These are phyloP conservation scores for Jamesozyma hellenica DNA, from an alignment of 805 yeast species.

Conservation along the genomic window DNA sequence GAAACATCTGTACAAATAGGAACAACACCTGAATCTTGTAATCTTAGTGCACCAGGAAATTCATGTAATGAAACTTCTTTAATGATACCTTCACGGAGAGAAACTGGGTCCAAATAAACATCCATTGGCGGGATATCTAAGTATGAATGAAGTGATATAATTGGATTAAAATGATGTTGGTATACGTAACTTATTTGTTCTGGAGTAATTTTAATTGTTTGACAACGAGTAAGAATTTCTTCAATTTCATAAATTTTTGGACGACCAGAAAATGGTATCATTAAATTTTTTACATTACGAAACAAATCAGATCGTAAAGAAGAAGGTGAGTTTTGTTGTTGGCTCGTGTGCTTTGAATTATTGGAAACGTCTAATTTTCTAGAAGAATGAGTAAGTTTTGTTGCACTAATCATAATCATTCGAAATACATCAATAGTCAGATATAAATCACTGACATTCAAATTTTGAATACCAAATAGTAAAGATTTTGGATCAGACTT, in stretches of 20 bases:
- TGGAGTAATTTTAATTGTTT: constrained; percentile 52
- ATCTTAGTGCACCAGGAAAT: constrained; percentile 33
- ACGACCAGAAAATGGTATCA: constrained; percentile 70
- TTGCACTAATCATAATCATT: constrained; percentile 59
- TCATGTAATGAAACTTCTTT: constrained; percentile 49
- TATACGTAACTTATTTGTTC: constrained; percentile 70
- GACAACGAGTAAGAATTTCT: constrained; percentile 50
- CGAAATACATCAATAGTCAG: constrained; percentile 76
- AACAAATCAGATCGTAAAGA: constrained; percentile 30
- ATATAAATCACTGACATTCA: constrained; percentile 76
- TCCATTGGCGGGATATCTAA: constrained; percentile 83
- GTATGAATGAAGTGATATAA: constrained; percentile 69
- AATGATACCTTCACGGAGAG: constrained; percentile 81
- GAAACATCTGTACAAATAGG: constrained; percentile 91
- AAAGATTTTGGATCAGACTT: constrained; percentile 65
- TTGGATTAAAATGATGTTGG: constrained; percentile 70
- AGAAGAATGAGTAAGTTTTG: constrained; percentile 30
- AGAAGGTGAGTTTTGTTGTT: constrained; percentile 5
- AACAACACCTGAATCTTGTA: constrained; percentile 94
- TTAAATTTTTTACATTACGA: constrained; percentile 61
- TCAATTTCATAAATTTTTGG: constrained; percentile 55
- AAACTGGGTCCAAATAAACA: constrained; percentile 75
- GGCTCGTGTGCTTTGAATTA: background rate
- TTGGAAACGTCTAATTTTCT: constrained; percentile 1
- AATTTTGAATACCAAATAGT: constrained; percentile 58